Evolutionary conservation across 2,329 filamentous ascomycete genomes (phyloP), one percentile per base, ranked within the genome.

Genomic region (Metarhizium rileyi): DNA sequence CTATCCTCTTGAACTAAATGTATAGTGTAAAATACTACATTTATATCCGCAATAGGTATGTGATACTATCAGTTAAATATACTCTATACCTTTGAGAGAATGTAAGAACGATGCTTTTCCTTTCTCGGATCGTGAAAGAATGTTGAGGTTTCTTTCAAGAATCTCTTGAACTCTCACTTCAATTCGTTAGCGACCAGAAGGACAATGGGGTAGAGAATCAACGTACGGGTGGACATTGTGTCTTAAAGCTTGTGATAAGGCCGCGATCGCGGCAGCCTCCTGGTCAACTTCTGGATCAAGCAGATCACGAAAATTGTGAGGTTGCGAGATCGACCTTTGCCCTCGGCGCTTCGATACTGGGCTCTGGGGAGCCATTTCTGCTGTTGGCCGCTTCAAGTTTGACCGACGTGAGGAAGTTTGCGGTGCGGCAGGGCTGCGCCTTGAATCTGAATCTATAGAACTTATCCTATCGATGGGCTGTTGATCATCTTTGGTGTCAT

Each of bases 351-450:
- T 48, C 38, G 22, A 25, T 14, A 16, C 23, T 25, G 45, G 44
- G 38, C 38, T 40, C 23, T 28, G 18, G 22, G 44, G 40, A 10
- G 22, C 8, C 16, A 25, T 45, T 50, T 50, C 48, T 47, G 49
- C 18, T 20, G 40, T 47, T 36, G 38, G 10, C 22, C 49, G 36
- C 45, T 50, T 48, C 8, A 41, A 5, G 14, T 36, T 44, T 23
- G 35, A 46, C 18, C 35, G 35, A 9, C 16, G 41, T 22, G 20
- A 46, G 20, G 23, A 36, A 28, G 49, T 35, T 40, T 26, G 44
- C 8, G 49, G 44, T 36, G 49, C 49, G 12, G 12, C 49, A 43
- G 49, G 44, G 20, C 36, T 50, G 44, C 44, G 44, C 38, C 27
- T 36, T 47, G 36, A 50, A 43, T 43, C 35, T 41, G 33, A 22